Percentiles rank a stretch among this genome's conserved stretches.
Evolutionary conservation across 2,329 filamentous ascomycete genomes (phyloP).

Genomic region (Diaporthe helianthi): DNA sequence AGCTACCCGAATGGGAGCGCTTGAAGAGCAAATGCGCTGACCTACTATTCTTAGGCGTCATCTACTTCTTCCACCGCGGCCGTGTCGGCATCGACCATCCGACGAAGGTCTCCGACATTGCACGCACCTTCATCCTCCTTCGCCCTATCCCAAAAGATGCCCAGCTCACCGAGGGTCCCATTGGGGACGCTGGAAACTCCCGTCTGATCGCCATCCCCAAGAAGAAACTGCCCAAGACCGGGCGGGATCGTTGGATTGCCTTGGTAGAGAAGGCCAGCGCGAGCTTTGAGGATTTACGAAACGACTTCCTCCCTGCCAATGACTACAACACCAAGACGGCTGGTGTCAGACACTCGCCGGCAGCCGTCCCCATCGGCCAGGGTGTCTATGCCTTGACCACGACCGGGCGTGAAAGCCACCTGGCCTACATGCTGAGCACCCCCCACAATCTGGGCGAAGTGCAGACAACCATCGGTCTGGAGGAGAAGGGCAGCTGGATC

Average conservation of each 20-base stretch:
- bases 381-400: constrained; percentile 84
- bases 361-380: constrained; percentile 79
- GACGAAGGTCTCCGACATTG: constrained; percentile 72
- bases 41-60: constrained; percentile 61
- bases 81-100: constrained; percentile 78
- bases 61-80: constrained; percentile 89
- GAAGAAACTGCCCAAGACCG: constrained; percentile 77
- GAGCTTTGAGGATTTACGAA: constrained; percentile 73
- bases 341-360: constrained; percentile 71
- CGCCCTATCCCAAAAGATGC: constrained; percentile 74
- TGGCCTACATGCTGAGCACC: constrained; percentile 81
- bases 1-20: background rate
- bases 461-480: constrained; percentile 77
- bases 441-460: constrained; percentile 73
- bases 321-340: constrained; percentile 80
- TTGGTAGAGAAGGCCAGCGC: constrained; percentile 80
- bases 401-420: constrained; percentile 74
- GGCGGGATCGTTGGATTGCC: constrained; percentile 75
- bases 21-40: background rate
- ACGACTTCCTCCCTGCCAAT: constrained; percentile 70
- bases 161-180: constrained; percentile 63
- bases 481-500: constrained; percentile 76
- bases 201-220: constrained; percentile 83
- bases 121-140: constrained; percentile 80
- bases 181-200: constrained; percentile 64